These are phyloP conservation scores for Tulasnella sp. DNA, from an alignment of 768 basidiomycete species.

Conservation along the genomic window DNA sequence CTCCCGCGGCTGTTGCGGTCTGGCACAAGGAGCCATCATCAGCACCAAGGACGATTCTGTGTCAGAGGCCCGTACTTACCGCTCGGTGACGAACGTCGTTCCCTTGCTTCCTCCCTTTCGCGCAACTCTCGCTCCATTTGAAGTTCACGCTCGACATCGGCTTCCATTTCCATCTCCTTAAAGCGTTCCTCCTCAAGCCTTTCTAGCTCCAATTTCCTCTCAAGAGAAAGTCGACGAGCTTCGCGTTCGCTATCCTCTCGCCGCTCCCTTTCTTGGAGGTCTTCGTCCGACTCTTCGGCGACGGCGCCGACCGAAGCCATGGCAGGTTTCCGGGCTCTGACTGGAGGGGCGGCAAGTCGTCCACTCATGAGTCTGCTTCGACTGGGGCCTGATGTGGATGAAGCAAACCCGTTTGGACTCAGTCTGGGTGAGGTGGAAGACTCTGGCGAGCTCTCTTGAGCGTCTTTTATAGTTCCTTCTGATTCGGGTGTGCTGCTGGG, in stretches of 20 bases:
- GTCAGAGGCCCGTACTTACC: background rate
- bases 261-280: background rate
- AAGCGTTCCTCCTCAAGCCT: constrained; percentile 21
- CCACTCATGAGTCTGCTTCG: constrained; percentile 17
- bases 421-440: constrained; percentile 18
- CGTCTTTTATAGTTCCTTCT: constrained; percentile 19
- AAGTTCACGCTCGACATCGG: constrained; percentile 25
- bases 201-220: constrained; percentile 25
- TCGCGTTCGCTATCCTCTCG: constrained; percentile 14
- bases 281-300: constrained; percentile 18
- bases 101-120: constrained; percentile 14
- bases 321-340: constrained; percentile 9
- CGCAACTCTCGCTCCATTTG: constrained; percentile 19
- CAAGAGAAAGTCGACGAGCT: constrained; percentile 1
- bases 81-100: background rate
- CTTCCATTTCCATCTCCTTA: constrained; percentile 15
- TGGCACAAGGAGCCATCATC: background rate
- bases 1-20: constrained; percentile 22
- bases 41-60: background rate
- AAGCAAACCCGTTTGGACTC: constrained; percentile 18
- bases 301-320: background rate
- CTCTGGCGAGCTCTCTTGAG: constrained; percentile 22
- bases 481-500: constrained; percentile 30
- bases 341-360: constrained; percentile 15
- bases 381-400: background rate